Percentiles rank a stretch among this genome's conserved stretches.
phyloP scores from a whole-genome alignment of 148 eudicot species.

The Spergularia bocconei region DNA sequence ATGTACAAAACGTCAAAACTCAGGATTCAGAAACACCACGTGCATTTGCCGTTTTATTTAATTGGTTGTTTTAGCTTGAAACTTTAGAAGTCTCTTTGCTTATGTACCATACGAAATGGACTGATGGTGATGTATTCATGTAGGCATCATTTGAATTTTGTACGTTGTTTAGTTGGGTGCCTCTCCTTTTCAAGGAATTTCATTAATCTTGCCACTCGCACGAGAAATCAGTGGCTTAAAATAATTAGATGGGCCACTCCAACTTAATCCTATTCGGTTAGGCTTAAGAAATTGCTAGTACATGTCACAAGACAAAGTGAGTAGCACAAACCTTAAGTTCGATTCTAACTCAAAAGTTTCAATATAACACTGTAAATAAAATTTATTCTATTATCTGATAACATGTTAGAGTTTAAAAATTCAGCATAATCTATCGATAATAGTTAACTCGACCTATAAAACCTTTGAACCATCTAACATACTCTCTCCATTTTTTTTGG shows the following conservation, averaged over 20 bases:
- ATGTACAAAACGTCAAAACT: no score
- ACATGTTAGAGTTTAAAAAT: no score
- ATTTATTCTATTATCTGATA: no score
- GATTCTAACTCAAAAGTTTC: no score
- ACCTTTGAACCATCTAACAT: no score
- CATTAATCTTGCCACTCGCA: not conserved
- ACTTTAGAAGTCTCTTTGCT: not conserved
- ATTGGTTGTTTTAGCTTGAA: not conserved
- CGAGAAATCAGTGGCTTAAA: not conserved
- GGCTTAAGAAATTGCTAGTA: not conserved
- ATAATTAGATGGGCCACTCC: not conserved
- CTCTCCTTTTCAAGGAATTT: not conserved
- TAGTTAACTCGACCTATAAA: no score
- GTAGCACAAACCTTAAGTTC: not conserved
- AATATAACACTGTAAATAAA: no score
- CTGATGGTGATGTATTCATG: not conserved
- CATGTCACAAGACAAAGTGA: not conserved
- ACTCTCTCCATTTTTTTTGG: no score
- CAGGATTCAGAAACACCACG: no score
- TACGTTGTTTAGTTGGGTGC: not conserved
- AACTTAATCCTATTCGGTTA: not conserved
- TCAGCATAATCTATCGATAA: no score
- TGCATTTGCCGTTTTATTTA: no score
- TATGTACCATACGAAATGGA: not conserved
- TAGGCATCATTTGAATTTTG: not conserved